Base-by-base conservation (phyloP, 2,329 filamentous ascomycete genomes). In the Trichophyton benhamiae region DNA sequence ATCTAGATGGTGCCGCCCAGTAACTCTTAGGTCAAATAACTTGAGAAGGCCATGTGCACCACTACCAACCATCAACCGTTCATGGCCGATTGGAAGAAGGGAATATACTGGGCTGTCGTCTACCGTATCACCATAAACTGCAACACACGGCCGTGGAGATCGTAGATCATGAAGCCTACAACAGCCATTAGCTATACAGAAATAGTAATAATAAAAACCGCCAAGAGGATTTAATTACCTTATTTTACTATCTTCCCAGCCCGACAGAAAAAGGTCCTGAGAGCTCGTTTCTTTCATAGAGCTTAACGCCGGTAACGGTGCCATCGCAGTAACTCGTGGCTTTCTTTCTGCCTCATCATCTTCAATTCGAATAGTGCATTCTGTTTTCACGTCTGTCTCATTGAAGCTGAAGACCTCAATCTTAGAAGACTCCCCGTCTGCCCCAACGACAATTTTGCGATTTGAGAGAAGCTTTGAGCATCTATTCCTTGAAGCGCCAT, bases 41-140 rank as follows among this genome's bases (percentile, higher is more conserved):
- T 86, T 86, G 52, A 87, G 71, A 58, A 85, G 75, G 52, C 78
- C 80, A 68, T 86, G 81, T 57, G 79, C 76, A 2, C 79, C 79
- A 1, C 79, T 78, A 25, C 84, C 84, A 9, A 79, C 81, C 7
- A 85, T 68, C 60, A 87, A 78, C 1, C 78, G 76, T 65, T 85
- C 80, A 20, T 78, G 77, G 1, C 82, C 82, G 58, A 84, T 78
- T 0, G 79, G 72, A 1, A 81, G 77, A 15, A 87, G 75, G 20
- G 81, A 81, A 67, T 85, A 85, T 5, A 85, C 78, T 0, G 82
- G 75, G 17, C 80, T 81, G 63, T 80, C 76, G 65, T 86, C 83
- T 2, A 82, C 80, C 0, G 77, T 74, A 66, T 86, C 83, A 65
- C 71, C 70, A 68, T 80, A 86, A 13, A 74, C 72, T n/a, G 72